Evolutionary conservation across 495 filamentous ascomycete species (phyloP), one percentile per base, ranked within the genome.

Genomic region (Lepidopterella palustris): DNA sequence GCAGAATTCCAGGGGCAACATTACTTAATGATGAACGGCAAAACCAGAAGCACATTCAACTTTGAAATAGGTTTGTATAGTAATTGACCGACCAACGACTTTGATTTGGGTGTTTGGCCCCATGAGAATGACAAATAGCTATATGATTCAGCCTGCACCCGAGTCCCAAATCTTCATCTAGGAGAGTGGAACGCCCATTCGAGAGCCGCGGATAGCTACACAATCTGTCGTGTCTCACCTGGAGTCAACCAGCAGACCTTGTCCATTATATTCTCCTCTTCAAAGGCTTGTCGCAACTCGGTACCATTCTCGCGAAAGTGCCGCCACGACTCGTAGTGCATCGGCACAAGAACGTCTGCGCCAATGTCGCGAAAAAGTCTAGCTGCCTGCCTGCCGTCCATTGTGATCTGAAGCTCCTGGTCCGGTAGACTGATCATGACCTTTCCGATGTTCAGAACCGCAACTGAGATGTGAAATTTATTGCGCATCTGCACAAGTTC

Each of bases 311-410:
- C 71, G 2, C 62, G 71, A 54, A 81, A 83, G 62, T 82, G 79
- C 0, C 56, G 63, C 79, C 79, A 83, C 0, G 71, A 71, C 52
- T 82, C 79, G 55, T 72, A 82, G 53, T 83, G 79, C 72, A 82
- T 74, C 0, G 78, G 79, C n/a, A 81, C 71, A 11, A 81, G 57
- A 8, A 74, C 58, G 27, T 82, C 78, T 0, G 77, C 76, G 10
- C 63, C 70, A n/a, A 81, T 63, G 0, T 75, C 74, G 0, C 68
- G 62, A 45, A 77, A 68, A 15, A 83, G 65, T 45, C 53, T 52
- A 13, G 70, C 75, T 0, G 68, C 80, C 45, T 78, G 64, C 48
- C 67, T 74, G 0, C 79, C 80, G 56, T 76, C 79, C 75, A 82
- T 75, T 0, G 80, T 83, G 57, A 79, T 76, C 58, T 76, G 70